Evolutionary conservation across 192 early-diverging fungal species (phyloP).

Genomic region (Coemansia sp.): DNA sequence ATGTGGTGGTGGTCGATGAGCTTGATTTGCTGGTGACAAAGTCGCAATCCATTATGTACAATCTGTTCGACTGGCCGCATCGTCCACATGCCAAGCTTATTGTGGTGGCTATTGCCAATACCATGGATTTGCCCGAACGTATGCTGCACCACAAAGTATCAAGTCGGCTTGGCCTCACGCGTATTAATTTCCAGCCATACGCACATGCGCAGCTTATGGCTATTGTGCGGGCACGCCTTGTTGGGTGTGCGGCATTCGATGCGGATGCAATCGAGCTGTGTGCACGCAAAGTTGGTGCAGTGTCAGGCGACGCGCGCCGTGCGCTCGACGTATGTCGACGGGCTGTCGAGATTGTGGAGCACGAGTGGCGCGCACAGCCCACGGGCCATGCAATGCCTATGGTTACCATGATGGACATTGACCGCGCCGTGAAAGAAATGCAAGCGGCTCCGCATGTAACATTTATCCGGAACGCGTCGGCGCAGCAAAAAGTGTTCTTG

Average conservation of each 20-base stretch:
- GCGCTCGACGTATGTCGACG: conserved; percentile 91
- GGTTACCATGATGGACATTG: conserved; percentile 67
- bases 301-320: conserved; percentile 94
- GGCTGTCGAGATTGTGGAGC: conserved; percentile 72
- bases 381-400: conserved; percentile 7
- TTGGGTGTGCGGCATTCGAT: conserved; percentile 68
- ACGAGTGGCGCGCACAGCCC: conserved; percentile 14
- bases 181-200: conserved; percentile 94
- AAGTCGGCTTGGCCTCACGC: conserved; percentile 81
- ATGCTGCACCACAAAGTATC: conserved; percentile 87
- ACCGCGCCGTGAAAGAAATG: conserved; percentile 85
- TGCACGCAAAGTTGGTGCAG: conserved; percentile 92
- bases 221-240: conserved; percentile 83
- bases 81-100: conserved; percentile 78
- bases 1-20: conserved; percentile 94
- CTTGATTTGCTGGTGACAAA: conserved; percentile 91
- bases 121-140: conserved; percentile 96
- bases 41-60: conserved; percentile 93
- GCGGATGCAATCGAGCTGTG: conserved; percentile 89
- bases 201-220: conserved; percentile 77
- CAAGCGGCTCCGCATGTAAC: conserved; percentile 73
- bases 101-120: conserved; percentile 96
- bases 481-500: conserved; percentile 87
- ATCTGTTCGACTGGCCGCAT: conserved; percentile 98
- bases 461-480: conserved; percentile 68